Base-by-base conservation (phyloP, 2,329 filamentous ascomycete genomes). In the Pseudogymnoascus sp. region DNA sequence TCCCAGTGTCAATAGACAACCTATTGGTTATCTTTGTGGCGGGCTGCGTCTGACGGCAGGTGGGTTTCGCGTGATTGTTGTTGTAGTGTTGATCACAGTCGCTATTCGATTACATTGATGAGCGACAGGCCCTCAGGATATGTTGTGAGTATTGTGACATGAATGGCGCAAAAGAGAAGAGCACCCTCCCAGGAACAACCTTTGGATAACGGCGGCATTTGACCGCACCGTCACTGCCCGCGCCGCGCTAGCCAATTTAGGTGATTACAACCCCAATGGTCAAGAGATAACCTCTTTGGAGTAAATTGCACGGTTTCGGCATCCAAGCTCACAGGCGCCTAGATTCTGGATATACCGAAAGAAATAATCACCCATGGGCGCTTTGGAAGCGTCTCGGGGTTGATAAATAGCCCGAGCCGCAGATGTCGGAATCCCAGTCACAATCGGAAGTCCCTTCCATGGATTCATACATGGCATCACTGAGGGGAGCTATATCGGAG, bases 211-310 rank as follows among this genome's bases (percentile, higher is more conserved):
- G 47, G 47, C 47, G 47, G 28, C 16, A 54, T 54, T 32, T 54
- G 47, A 54, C 28, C 47, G n/a, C 47, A 32, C 47, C 47, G 47
- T 32, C 47, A 54, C 47, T 54, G 47, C 47, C 47, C 47, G 47
- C 47, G 32, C 47, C n/a, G 32, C 47, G 47, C 28, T 54, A 54
- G 47, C 47, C 18, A 54, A 54, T 54, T 54, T 54, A 54, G 47
- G 47, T 25, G 47, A 54, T 54, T 54, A 54, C 47, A 54, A 54
- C 47, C 47, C 47, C 47, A 54, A 54, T 54, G 25, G 47, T 25
- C 47, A 54, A 54, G 47, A 54, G 47, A 54, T 54, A 54, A n/a
- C 47, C 16, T 54, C 47, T 32, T 54, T 54, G 47, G 47, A 54
- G 18, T 54, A 32, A 54, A 54, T 32, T 54, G 47, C 28, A 12